Evolutionary conservation across 805 yeast species (phyloP), one percentile per base, ranked within the genome.

Genomic region (Starmerella vitae): DNA sequence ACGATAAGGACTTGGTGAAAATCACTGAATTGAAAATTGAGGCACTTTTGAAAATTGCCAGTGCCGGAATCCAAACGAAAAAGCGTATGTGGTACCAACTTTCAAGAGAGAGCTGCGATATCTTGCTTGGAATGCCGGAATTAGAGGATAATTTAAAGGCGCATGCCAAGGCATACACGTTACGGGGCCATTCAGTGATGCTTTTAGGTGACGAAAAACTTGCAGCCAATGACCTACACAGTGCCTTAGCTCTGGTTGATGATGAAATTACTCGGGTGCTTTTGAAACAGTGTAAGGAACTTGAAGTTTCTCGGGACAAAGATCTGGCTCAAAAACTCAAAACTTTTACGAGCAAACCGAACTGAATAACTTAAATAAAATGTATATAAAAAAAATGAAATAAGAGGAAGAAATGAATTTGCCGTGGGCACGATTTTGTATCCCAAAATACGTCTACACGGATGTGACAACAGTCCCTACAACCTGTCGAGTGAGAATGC

Each of bases 101-200:
- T 24, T 74, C 75, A 0, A 56, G 82, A 31, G 60, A 63, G 20
- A 72, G 78, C 5, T 68, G 93, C 2, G 65, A 74, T 1, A 71
- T 71, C 26, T 94, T 82, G 1, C 63, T 81, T 26, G 81, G 70
- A 30, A 71, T 52, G 49, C 49, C 70, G 10, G 80, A 74, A 29
- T 58, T 54, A 7, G 17, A 20, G 17, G 58, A 51, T 2, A 79
- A 72, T 38, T 78, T 72, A 31, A 70, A 71, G 45, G 73, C 81
- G 15, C 71, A 70, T 54, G 83, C 93, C 12, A 86, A 86, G 63
- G 94, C 95, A 0, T 62, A 72, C 26, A 85, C 78, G 63, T 75
- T 96, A 56, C 73, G 83, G 58, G 95, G 93, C 32, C 61, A 68
- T 53, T 94, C 88, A 0, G 67, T 73, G 51, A 56, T 72, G 42